Percentiles rank a stretch among this genome's conserved stretches.
These are phyloP conservation scores for Phlyctochytrium arcticum DNA, from an alignment of 192 early-diverging fungal species.

Conservation along the genomic window DNA sequence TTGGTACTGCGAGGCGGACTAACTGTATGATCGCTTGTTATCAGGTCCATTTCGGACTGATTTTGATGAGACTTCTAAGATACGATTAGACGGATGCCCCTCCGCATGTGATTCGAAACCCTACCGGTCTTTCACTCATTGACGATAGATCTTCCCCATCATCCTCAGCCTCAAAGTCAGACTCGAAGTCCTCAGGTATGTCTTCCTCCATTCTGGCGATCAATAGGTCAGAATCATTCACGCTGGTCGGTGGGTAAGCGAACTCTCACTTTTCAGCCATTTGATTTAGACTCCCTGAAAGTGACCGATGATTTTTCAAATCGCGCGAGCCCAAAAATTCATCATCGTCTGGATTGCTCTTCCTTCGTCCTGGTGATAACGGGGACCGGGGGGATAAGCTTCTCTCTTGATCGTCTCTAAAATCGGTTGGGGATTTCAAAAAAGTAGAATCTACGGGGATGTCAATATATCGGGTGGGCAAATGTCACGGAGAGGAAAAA, in stretches of 20 bases:
- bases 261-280: too few relatives aligned
- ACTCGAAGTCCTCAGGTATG: not conserved
- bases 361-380: too few relatives aligned
- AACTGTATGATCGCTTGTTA: slow-evolving; percentile 18
- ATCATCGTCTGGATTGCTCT: not conserved
- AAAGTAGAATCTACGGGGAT: not conserved
- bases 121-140: not conserved
- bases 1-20: not conserved
- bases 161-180: not conserved
- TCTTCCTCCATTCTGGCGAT: not conserved
- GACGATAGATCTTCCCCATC: not conserved
- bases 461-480: too few relatives aligned
- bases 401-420: not conserved
- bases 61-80: not conserved
- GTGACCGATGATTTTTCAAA: too few relatives aligned
- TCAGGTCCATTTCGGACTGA: slow-evolving; percentile 5
- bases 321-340: not conserved
- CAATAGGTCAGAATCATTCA: not conserved
- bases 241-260: too few relatives aligned
- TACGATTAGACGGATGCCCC: not conserved
- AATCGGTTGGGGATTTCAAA: not conserved
- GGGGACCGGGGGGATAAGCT: too few relatives aligned
- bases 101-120: not conserved
- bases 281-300: too few relatives aligned
- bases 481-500: too few relatives aligned